Base-by-base conservation (phyloP, 768 basidiomycete genomes). In the Chalciporus chontae region DNA sequence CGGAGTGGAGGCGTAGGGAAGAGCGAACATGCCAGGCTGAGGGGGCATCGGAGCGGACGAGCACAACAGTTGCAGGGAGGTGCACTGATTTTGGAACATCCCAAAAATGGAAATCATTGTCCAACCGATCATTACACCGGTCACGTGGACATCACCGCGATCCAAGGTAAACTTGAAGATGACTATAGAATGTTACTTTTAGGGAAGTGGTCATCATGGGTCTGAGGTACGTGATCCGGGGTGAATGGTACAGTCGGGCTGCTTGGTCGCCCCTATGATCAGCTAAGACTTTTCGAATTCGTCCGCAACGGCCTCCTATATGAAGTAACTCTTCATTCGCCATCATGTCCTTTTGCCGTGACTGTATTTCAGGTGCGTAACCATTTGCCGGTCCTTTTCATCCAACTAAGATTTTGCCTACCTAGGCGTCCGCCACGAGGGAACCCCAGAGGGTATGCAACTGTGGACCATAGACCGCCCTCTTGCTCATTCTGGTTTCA, bases 21-120 rank as follows among this genome's bases (percentile, higher is more conserved):
- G 65, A 3, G 82, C 72, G 60, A 87, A 87, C 53, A 86, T 71
- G 46, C 85, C 85, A 55, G 79, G 81, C 53, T 85, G 83, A 40
- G 85, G 85, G 43, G 84, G 84, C 81, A 85, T 85, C 59, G 47
- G 44, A 24, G 32, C 10, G 43, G 36, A 36, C 10, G 21, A 31
- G 40, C 34, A 45, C 29, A 31, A 31, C 26, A n/a, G n/a, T 40
- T n/a, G 18, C 32, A 37, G 29, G 23, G 40, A 32, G 46, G 24
- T 23, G 47, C 24, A 24, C 45, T 38, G 41, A 54, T 50, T 55
- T 62, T 63, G 43, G 59, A 17, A 46, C 42, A 27, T 1, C 23
- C 50, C 43, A 50, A 47, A 59, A 56, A 57, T 49, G 63, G 48
- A 60, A 65, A 48, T 42, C 48, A 26, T 5, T 42, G 14, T 48